phyloP scores from a whole-genome alignment of 2,329 filamentous ascomycete genomes.

The Botrytis elliptica region DNA sequence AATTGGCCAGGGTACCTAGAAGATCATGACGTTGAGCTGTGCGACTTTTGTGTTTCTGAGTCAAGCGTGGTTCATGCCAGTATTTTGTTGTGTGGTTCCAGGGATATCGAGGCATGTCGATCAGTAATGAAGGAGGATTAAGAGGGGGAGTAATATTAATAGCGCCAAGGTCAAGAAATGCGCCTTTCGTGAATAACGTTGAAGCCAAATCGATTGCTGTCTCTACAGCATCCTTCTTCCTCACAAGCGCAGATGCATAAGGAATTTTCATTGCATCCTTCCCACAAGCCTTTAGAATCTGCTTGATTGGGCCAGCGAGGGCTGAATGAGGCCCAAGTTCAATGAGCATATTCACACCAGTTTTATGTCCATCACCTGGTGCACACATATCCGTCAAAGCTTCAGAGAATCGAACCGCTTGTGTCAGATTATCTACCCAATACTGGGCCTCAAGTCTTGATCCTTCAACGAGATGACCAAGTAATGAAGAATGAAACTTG shows the following conservation, averaged over 20 bases:
- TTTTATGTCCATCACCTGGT: conserved; percentile 26
- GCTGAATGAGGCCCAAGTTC: conserved; percentile 31
- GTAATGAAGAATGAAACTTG: conserved; percentile 46
- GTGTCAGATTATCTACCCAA: conserved; percentile 48
- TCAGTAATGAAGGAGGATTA: conserved; percentile 20
- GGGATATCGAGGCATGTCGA: conserved; percentile 50
- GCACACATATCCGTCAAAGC: conserved; percentile 40
- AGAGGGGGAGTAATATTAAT: conserved; percentile 47
- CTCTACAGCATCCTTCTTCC: conserved; percentile 25
- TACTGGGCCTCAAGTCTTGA: conserved; percentile 41
- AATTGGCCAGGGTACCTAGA: conserved; percentile 12
- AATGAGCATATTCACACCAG: conserved; percentile 28
- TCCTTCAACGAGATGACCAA: conserved; percentile 31
- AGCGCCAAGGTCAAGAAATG: conserved; percentile 46
- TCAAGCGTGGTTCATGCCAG: conserved; percentile 54
- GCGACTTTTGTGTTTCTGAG: conserved; percentile 39
- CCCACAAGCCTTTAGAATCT: conserved; percentile 43
- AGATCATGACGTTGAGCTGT: conserved; percentile 14
- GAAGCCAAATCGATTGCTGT: conserved; percentile 26
- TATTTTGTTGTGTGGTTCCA: conserved; percentile 53
- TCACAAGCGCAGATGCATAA: conserved; percentile 23
- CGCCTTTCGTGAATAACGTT: conserved; percentile 24
- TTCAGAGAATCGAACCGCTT: conserved; percentile 45
- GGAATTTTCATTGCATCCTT: conserved; percentile 42
- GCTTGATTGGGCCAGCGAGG: conserved; percentile 30